A percentile compares a stretch with the other conserved stretches of the same genome.
Conservation (phyloP, 306 rosid species). For the Myrica gale region DNA sequence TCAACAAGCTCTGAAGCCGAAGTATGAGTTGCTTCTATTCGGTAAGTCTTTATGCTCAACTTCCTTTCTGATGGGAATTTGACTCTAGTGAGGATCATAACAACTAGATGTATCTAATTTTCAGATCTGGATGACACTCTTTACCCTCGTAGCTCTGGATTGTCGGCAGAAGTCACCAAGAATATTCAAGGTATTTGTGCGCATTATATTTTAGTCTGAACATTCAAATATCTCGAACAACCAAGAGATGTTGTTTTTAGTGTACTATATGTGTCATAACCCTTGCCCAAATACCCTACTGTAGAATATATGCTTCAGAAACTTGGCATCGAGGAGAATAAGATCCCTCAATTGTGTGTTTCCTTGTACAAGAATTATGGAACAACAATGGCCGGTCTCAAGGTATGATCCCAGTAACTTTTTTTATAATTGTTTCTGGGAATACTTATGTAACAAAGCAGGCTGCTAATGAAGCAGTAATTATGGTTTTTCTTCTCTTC, state of each 20-base stretch:
- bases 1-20: constrained; percentile 43
- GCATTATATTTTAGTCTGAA: neutral
- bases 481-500: constrained; percentile 26
- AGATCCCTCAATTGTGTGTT: constrained; percentile 51
- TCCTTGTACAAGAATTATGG: constrained; percentile 74
- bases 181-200: constrained; percentile 59
- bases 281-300: constrained; percentile 1
- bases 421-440: neutral
- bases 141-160: constrained; percentile 70
- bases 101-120: constrained; percentile 20
- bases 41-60: constrained; percentile 39
- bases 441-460: neutral
- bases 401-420: constrained; percentile 39
- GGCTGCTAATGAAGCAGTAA: neutral
- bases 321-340: constrained; percentile 62
- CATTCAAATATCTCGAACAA: too few relatives aligned
- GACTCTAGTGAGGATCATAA: neutral
- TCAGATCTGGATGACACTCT: constrained; percentile 95
- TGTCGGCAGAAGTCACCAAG: constrained; percentile 51
- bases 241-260: too few relatives aligned
- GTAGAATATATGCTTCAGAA: constrained; percentile 68
- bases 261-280: neutral
- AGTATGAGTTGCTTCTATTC: constrained; percentile 73
- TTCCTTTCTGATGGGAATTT: constrained; percentile 4
- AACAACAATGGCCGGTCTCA: constrained; percentile 92